Evolutionary conservation across 345 rosid genomes (phyloP).

Genomic region (Isatis tinctoria): DNA sequence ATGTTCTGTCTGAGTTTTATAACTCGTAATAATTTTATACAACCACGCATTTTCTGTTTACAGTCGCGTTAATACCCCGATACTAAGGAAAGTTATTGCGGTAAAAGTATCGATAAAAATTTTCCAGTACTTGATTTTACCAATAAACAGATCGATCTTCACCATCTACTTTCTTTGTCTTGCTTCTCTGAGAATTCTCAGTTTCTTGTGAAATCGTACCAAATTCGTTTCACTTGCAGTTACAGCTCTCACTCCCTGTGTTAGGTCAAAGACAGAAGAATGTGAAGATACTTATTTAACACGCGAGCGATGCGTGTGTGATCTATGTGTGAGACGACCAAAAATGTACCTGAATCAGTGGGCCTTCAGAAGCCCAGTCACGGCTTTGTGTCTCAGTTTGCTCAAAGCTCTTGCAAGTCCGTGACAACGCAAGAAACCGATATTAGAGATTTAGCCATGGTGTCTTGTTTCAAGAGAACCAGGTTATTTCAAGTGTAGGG

Average conservation of each 20-base stretch:
- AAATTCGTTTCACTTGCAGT: background rate
- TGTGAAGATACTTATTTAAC: background rate
- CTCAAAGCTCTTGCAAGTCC: background rate
- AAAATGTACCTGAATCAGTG: background rate
- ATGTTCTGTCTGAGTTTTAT: slow-evolving; percentile 7
- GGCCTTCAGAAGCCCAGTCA: background rate
- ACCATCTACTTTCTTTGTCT: background rate
- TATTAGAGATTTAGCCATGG: no score
- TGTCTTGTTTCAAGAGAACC: background rate
- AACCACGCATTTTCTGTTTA: background rate
- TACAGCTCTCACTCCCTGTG: background rate
- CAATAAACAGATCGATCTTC: background rate
- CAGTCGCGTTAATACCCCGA: background rate
- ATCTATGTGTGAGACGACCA: no score
- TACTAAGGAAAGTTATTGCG: background rate
- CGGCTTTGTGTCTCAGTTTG: background rate
- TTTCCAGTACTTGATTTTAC: background rate
- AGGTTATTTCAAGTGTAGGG: background rate
- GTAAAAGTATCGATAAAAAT: background rate
- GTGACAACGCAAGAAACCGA: background rate
- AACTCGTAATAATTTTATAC: background rate
- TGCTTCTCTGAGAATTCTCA: background rate
- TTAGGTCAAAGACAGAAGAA: background rate
- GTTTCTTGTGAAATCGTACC: background rate
- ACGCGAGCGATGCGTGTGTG: background rate